phyloP scores from a whole-genome alignment of 768 basidiomycete genomes.

The Psilocybe azurescens region DNA sequence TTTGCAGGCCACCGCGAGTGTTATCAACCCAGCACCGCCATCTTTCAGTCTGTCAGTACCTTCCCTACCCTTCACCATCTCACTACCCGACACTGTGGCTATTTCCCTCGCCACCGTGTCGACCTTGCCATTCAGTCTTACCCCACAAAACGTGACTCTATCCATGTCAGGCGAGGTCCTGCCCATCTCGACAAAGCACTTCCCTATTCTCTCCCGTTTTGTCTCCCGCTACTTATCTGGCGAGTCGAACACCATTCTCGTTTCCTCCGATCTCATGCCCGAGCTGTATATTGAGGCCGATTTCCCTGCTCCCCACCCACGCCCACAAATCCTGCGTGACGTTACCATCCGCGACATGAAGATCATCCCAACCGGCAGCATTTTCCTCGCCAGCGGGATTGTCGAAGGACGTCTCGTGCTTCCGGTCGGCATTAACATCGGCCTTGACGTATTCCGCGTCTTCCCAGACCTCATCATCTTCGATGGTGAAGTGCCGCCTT shows the following conservation, averaged over 20 bases:
- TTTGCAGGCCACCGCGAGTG: conserved; percentile 58
- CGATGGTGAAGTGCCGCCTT: conserved; percentile 65
- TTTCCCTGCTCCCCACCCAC: conserved; percentile 71
- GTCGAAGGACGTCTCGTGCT: conserved; percentile 70
- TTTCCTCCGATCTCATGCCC: conserved; percentile 58
- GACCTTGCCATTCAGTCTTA: conserved; percentile 61
- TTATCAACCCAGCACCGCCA: conserved; percentile 61
- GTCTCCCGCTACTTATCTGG: conserved; percentile 69
- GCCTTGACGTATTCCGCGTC: conserved; percentile 65
- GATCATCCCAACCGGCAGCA: conserved; percentile 39
- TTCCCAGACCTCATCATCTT: conserved; percentile 81
- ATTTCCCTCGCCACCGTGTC: conserved; percentile 60
- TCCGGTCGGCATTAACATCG: conserved; percentile 70
- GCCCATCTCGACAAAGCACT: conserved; percentile 46
- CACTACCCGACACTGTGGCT: conserved; percentile 17
- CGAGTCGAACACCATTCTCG: conserved; percentile 57
- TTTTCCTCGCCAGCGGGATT: conserved; percentile 71
- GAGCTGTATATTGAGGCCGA: conserved; percentile 47
- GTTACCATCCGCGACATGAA: conserved; percentile 82
- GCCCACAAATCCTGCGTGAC: conserved; percentile 68
- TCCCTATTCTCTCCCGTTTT: conserved; percentile 61
- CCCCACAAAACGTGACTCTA: conserved; percentile 72
- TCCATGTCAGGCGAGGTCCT: conserved; percentile 60
- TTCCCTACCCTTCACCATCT: conserved; percentile 57
- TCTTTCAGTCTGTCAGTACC: conserved; percentile 56